phyloP scores from a whole-genome alignment of 306 rosid species.

The Cucurbita moschata region DNA sequence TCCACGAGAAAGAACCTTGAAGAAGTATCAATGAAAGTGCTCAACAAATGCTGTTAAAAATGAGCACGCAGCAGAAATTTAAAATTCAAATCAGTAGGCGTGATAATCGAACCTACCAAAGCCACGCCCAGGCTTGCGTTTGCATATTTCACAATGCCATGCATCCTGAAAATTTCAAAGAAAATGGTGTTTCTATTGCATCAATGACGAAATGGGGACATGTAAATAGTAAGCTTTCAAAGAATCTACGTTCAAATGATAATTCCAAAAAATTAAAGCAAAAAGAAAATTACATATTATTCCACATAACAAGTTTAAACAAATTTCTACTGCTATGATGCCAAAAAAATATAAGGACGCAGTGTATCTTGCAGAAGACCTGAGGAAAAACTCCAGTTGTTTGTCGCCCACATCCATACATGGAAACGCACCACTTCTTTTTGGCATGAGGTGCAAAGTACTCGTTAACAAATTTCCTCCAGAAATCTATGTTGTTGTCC shows the following conservation, averaged over 20 bases:
- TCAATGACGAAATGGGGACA: conserved; percentile 7
- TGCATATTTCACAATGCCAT: conserved; percentile 98
- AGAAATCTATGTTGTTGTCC: conserved; percentile 91
- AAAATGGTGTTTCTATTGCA: conserved; percentile 7
- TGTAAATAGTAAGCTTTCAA: neutral
- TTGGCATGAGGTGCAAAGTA: conserved; percentile 90
- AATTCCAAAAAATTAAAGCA: neutral
- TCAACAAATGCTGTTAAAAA: neutral
- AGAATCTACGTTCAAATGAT: neutral
- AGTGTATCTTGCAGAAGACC: conserved; percentile 32
- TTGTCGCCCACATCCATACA: conserved; percentile 93
- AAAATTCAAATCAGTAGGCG: conserved; percentile 1
- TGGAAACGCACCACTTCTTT: conserved; percentile 97
- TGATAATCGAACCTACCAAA: conserved; percentile 45
- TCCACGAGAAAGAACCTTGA: neutral
- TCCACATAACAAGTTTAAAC: neutral
- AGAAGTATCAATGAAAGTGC: conserved; percentile 1
- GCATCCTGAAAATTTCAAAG: conserved; percentile 58
- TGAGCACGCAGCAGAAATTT: neutral
- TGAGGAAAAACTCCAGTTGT: conserved; percentile 95
- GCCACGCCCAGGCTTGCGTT: conserved; percentile 96
- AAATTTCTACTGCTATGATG: neutral
- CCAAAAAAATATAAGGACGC: conserved; percentile 12
- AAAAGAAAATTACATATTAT: neutral
- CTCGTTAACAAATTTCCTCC: conserved; percentile 96